Evolutionary conservation across 345 rosid genomes (phyloP).

Genomic region (Boechera retrofracta): DNA sequence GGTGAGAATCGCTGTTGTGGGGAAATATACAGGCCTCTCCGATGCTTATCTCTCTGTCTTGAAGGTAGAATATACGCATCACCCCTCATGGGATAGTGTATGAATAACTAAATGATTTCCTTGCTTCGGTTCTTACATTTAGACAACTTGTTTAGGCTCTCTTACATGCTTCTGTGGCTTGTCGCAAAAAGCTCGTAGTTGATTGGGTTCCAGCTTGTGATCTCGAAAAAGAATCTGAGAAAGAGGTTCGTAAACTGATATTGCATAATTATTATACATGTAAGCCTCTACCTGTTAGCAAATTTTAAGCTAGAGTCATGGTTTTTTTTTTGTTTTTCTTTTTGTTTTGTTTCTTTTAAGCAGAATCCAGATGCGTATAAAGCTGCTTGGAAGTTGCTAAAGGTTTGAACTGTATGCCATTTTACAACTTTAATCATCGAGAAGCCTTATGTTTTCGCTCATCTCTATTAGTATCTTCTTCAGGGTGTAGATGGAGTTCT

Average conservation of each 20-base stretch:
- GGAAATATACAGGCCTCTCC: constrained; percentile 85
- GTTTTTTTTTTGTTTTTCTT: neutral
- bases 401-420: constrained; percentile 54
- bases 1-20: constrained; percentile 94
- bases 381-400: constrained; percentile 81
- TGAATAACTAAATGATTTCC: neutral
- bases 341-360: constrained; percentile 9
- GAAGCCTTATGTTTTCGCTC: constrained; percentile 4
- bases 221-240: constrained; percentile 69
- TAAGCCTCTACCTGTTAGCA: constrained; percentile 6
- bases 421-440: neutral
- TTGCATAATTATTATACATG: constrained; percentile 9
- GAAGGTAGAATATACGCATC: constrained; percentile 53
- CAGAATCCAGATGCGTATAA: constrained; percentile 77
- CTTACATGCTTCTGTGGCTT: constrained; percentile 84
- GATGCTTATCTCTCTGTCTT: constrained; percentile 91
- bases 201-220: constrained; percentile 94
- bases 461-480: neutral
- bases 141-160: constrained; percentile 68
- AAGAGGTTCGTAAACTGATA: constrained; percentile 54
- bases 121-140: constrained; percentile 26
- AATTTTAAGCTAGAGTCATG: constrained; percentile 10
- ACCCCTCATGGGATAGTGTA: neutral
- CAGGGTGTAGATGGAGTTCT: constrained; percentile 89
- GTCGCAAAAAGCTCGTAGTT: constrained; percentile 70